Percentiles rank a stretch among this genome's conserved stretches.
Conservation (phyloP, 169 alveolate species). For the Plasmodium blacklocki region DNA sequence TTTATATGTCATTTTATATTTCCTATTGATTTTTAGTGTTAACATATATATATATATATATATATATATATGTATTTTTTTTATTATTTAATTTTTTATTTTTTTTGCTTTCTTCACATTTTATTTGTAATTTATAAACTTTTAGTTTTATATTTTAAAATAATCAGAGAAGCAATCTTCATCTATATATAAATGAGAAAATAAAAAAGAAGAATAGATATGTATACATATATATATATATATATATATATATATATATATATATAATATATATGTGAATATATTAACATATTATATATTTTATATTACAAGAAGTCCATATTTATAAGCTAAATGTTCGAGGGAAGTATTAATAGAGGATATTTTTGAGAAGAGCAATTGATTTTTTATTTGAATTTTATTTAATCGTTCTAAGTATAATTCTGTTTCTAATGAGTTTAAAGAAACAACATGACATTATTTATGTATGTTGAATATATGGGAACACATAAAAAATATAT, state of each 20-base stretch:
- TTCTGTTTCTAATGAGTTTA: slow-evolving; percentile 24
- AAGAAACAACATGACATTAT: neutral
- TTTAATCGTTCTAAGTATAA: slow-evolving; percentile 16
- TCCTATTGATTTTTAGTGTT: neutral
- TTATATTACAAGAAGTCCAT: slow-evolving; percentile 40
- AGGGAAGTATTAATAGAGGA: slow-evolving; percentile 27
- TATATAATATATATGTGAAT: neutral
- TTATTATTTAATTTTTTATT: neutral
- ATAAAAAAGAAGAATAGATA: neutral
- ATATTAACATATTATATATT: neutral
- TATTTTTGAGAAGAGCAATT: slow-evolving; percentile 20
- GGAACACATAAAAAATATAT: neutral
- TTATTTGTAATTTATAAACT: neutral
- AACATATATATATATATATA: too few relatives aligned
- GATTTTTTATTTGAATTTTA: slow-evolving; percentile 37
- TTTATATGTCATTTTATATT: neutral
- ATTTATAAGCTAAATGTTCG: slow-evolving; percentile 35
- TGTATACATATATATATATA: neutral
- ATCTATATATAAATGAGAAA: neutral
- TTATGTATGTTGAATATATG: neutral
- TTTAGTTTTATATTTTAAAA: slow-evolving; percentile 3
- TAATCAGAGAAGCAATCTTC: slow-evolving; percentile 8
- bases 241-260: neutral
- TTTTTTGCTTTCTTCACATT: neutral
- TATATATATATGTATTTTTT: neutral